phyloP scores from a whole-genome alignment of 2,329 filamentous ascomycete species.

The Ceratocystis ficicola region DNA sequence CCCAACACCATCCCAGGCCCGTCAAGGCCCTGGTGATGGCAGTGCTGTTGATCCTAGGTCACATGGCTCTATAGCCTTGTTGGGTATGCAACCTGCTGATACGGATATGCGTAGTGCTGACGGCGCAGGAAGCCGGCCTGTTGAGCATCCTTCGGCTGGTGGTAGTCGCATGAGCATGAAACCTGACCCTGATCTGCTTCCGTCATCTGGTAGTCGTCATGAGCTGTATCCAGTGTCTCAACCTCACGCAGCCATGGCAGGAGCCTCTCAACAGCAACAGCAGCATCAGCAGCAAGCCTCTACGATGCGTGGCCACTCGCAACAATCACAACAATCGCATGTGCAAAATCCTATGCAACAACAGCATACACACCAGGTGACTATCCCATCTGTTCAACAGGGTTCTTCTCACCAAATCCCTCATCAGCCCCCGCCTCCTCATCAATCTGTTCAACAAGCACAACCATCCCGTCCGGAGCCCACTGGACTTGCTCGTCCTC shows the following conservation, averaged over 20 bases:
- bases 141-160: slow-evolving; percentile 12
- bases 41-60: not conserved
- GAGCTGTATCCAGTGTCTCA: slow-evolving; percentile 5
- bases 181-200: slow-evolving; percentile 13
- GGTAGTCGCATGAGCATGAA: slow-evolving; percentile 18
- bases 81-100: slow-evolving; percentile 16
- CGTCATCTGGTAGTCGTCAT: not conserved
- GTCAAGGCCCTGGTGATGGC: not conserved
- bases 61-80: not conserved
- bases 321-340: slow-evolving; percentile 3
- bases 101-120: slow-evolving; percentile 12
- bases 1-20: not conserved
- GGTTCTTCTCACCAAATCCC: not conserved
- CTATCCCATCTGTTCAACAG: not conserved
- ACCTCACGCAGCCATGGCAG: not conserved
- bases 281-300: slow-evolving; percentile 3
- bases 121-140: not conserved
- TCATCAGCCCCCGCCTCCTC: not conserved
- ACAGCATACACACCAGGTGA: slow-evolving; percentile 12
- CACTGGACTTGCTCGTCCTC: not conserved
- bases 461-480: not conserved
- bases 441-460: not conserved
- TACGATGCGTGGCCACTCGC: not conserved
- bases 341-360: slow-evolving; percentile 14
- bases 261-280: not conserved